A percentile compares a stretch with the other conserved stretches of the same genome.
phyloP scores from a whole-genome alignment of 2,329 filamentous ascomycete genomes.

The Colletotrichum incanum region DNA sequence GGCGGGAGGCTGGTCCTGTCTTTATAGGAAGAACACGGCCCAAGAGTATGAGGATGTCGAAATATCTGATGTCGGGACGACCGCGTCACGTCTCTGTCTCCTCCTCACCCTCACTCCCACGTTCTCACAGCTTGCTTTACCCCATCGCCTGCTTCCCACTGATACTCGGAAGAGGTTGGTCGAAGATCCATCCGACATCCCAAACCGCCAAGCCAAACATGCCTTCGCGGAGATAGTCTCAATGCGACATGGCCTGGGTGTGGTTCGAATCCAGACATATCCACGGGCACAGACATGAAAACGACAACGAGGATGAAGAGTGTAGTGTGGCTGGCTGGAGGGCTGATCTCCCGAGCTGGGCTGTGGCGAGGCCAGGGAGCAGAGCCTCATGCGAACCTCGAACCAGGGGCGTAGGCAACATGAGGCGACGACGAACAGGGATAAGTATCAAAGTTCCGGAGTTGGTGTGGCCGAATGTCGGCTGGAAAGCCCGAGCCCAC shows the following conservation, averaged over 20 bases:
- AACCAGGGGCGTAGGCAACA: conserved; percentile 12
- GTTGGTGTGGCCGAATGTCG: conserved; percentile 38
- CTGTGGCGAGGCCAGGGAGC: conserved; percentile 21
- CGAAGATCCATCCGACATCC: conserved; percentile 23
- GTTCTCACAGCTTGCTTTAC: not conserved
- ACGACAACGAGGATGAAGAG: not conserved
- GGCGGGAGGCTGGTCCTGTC: conserved; percentile 17
- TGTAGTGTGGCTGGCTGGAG: not conserved
- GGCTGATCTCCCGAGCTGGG: not conserved
- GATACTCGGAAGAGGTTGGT: conserved; percentile 3
- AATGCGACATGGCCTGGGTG: conserved; percentile 18
- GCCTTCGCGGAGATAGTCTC: conserved; percentile 14
- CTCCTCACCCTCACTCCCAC: not conserved
- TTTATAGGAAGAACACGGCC: conserved; percentile 27
- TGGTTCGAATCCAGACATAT: not conserved
- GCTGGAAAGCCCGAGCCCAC: conserved; percentile 35
- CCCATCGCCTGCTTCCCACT: not conserved
- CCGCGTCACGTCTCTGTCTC: conserved; percentile 14
- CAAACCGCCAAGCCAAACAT: conserved; percentile 40
- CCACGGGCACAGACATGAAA: not conserved
- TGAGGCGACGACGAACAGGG: conserved; percentile 13
- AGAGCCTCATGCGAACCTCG: conserved; percentile 40
- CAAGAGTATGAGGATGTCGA: not conserved
- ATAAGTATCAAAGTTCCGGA: conserved; percentile 34
- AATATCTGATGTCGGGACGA: conserved; percentile 37